A percentile compares a stretch with the other conserved stretches of the same genome.
These are phyloP conservation scores for Zymoseptoria brevis DNA, from an alignment of 2,329 filamentous ascomycete species.

Conservation along the genomic window DNA sequence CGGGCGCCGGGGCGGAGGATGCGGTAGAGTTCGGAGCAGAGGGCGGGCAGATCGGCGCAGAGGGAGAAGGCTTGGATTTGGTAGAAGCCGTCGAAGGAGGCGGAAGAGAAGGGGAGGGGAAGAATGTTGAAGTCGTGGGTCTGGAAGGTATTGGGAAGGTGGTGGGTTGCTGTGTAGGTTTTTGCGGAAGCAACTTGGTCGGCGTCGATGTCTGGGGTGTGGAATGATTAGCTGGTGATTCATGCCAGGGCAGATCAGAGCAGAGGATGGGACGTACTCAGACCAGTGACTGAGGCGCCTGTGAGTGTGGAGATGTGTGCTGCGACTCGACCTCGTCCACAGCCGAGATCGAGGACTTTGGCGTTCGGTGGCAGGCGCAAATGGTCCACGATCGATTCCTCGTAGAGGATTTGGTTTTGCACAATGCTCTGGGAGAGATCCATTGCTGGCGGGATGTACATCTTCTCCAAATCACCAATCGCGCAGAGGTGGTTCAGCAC, in stretches of 20 bases:
- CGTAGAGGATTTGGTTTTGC: slow-evolving; percentile 24
- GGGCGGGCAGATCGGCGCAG: slow-evolving; percentile 19
- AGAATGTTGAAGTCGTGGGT: slow-evolving; percentile 24
- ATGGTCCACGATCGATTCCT: slow-evolving; percentile 21
- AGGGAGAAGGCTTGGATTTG: slow-evolving; percentile 27
- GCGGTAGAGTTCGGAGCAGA: slow-evolving; percentile 20
- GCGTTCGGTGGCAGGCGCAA: slow-evolving; percentile 20
- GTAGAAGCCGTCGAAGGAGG: slow-evolving; percentile 25
- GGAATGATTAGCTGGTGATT: too few species aligned
- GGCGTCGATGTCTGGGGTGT: slow-evolving; percentile 17
- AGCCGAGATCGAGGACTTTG: slow-evolving; percentile 24
- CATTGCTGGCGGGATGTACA: slow-evolving; percentile 26
- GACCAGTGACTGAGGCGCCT: slow-evolving; percentile 21
- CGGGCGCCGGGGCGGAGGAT: slow-evolving; percentile 24
- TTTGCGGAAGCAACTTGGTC: slow-evolving; percentile 23
- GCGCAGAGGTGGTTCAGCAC: slow-evolving; percentile 27
- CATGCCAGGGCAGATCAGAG: too few species aligned
- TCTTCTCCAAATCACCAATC: slow-evolving; percentile 25
- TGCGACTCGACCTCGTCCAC: slow-evolving; percentile 24
- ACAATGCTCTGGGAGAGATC: slow-evolving; percentile 14
- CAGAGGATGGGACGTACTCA: too few species aligned
- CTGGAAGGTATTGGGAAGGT: slow-evolving; percentile 19
- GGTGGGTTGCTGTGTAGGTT: slow-evolving; percentile 17
- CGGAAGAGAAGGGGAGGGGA: slow-evolving; percentile 19
- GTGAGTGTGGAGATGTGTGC: slow-evolving; percentile 22